Evolutionary conservation across 805 yeast genomes (phyloP), one percentile per base, ranked within the genome.

Genomic region (Barnettozyma populi): DNA sequence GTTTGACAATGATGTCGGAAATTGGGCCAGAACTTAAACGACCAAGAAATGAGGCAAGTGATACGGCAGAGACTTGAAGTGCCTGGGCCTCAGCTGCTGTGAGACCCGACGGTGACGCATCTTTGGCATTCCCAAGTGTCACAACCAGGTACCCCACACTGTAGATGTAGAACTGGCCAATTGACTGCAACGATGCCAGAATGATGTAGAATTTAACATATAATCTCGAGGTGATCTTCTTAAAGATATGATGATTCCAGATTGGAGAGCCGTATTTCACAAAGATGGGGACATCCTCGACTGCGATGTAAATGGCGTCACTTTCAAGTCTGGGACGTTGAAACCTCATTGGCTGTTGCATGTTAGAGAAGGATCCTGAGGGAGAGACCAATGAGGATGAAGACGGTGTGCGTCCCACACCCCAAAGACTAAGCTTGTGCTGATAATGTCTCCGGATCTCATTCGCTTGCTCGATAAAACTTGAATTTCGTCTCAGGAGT

Each of bases 101-200:
- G 25, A 37, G 27, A 4, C 41, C 41, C 7, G 3, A 2, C 6
- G 41, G 5, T 37, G 34, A 14, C 8, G 51, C 50, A 6, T 66
- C 47, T 52, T 51, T 39, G 2, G 69, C 60, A 52, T 57, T 65
- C 11, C 67, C 63, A 52, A 73, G 75, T 0, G 76, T 73, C 44
- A 68, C 74, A 9, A 83, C 85, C n/a, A 86, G 73, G 57, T 80
- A 85, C 0, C 95, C 95, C 32, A 86, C 82, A 2, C 86, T 75
- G 57, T 74, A 86, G 24, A 86, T 84, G 59, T 84, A 86, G 63
- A 79, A 76, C 60, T 84, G 90, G 4, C 90, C 86, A 38, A 80
- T 69, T 1, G 87, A 83, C 58, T 82, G 77, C 39, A 78, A 64
- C 5, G 77, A 62, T 0, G 86, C 78, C 21, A 83, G 67, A n/a